These are phyloP conservation scores for Fusarium marasasianum DNA, from an alignment of 2,329 filamentous ascomycete genomes.

Conservation along the genomic window DNA sequence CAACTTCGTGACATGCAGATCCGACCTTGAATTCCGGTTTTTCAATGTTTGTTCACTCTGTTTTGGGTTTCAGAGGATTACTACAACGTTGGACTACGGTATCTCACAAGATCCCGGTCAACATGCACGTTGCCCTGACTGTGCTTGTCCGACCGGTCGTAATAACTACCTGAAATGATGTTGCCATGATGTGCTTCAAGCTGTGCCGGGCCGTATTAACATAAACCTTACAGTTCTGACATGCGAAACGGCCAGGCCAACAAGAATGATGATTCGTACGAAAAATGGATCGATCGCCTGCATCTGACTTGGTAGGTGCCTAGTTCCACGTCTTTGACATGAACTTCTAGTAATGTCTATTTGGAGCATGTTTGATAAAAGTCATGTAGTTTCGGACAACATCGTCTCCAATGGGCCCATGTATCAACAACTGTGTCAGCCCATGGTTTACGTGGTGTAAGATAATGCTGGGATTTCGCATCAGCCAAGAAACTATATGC, in stretches of 20 bases:
- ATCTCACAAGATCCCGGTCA: neutral
- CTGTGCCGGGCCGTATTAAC: neutral
- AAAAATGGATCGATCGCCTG: slow-evolving; percentile 9
- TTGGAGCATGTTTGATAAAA: slow-evolving; percentile 6
- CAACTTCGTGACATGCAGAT: slow-evolving; percentile 41
- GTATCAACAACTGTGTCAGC: slow-evolving; percentile 35
- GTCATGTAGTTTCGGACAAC: slow-evolving; percentile 31
- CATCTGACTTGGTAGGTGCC: neutral
- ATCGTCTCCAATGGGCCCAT: slow-evolving; percentile 13
- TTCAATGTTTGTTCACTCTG: slow-evolving; percentile 4
- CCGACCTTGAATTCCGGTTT: slow-evolving; percentile 36
- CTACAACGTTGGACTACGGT: neutral
- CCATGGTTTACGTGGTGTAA: slow-evolving; percentile 34
- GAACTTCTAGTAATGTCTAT: slow-evolving; percentile 10
- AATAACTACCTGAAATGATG: slow-evolving; percentile 19
- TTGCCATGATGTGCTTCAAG: slow-evolving; percentile 14
- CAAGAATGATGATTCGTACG: slow-evolving; percentile 16
- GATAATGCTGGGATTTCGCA: slow-evolving; percentile 34
- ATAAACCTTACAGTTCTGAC: slow-evolving; percentile 5
- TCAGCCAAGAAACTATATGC: slow-evolving; percentile 30
- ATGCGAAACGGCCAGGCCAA: slow-evolving; percentile 9
- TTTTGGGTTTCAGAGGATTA: neutral
- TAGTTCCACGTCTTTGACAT: slow-evolving; percentile 17
- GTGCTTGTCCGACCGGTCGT: neutral
- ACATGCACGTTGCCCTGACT: neutral